Evolutionary conservation across 129 eudicot genomes (phyloP).

Genomic region (Flaveria linearis): DNA sequence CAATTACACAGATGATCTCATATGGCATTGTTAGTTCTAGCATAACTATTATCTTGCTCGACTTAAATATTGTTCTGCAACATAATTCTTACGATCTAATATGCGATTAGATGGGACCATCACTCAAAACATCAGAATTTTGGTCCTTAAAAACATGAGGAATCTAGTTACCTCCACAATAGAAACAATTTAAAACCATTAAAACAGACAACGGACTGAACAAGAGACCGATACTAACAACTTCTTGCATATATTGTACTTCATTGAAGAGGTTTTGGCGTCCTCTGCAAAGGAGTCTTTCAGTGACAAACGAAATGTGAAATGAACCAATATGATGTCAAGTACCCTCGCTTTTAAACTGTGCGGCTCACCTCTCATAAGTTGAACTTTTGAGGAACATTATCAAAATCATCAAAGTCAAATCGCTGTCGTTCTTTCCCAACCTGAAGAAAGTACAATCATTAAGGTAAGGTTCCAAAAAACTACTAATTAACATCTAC

Average conservation of each 20-base stretch:
- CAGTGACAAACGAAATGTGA: slow-evolving; percentile 19
- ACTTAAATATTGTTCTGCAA: background rate
- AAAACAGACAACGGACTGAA: slow-evolving; percentile 1
- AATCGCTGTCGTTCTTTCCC: slow-evolving; percentile 86
- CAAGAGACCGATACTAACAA: slow-evolving; percentile 8
- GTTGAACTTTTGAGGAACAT: slow-evolving; percentile 71
- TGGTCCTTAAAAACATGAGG: background rate
- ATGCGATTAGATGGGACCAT: background rate
- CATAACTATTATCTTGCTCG: background rate
- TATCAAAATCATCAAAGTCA: slow-evolving; percentile 81
- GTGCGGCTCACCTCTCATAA: slow-evolving; percentile 41
- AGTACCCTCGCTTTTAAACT: background rate
- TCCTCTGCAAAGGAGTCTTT: slow-evolving; percentile 1
- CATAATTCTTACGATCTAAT: background rate
- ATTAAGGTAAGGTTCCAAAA: background rate
- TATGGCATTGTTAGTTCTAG: background rate
- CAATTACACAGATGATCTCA: background rate
- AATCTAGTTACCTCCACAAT: background rate
- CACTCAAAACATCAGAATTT: background rate
- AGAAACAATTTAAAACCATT: background rate
- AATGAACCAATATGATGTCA: slow-evolving; percentile 22
- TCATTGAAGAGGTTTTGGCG: background rate
- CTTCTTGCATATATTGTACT: slow-evolving; percentile 14
- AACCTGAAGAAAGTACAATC: slow-evolving; percentile 45
- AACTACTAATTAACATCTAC: background rate